Percentiles rank a stretch among this genome's conserved stretches.
Evolutionary conservation across 2,329 filamentous ascomycete genomes (phyloP).

Genomic region (Fusarium sarcochroum): DNA sequence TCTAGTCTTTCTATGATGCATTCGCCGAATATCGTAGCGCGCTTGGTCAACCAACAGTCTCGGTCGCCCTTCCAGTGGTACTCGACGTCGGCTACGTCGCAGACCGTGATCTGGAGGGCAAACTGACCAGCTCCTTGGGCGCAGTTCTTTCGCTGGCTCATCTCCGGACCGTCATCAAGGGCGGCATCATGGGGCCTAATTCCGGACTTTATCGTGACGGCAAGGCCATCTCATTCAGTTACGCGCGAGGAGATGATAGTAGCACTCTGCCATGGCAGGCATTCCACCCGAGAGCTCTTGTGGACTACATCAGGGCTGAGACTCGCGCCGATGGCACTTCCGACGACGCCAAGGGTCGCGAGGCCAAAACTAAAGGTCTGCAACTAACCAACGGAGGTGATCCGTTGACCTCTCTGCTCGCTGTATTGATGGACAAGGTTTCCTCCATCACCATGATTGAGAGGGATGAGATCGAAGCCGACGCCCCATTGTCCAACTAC

Average conservation of each 20-base stretch:
- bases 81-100: conserved; percentile 3
- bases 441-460: conserved; percentile 32
- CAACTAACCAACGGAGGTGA: background rate
- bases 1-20: background rate
- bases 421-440: conserved; percentile 22
- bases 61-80: background rate
- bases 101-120: background rate
- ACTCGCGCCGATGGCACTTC: background rate
- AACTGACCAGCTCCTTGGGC: background rate
- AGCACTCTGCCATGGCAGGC: background rate
- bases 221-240: background rate
- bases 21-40: background rate
- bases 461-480: conserved; percentile 20
- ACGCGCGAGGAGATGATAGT: background rate
- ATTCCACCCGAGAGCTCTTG: background rate
- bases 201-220: conserved; percentile 2
- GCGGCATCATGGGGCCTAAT: background rate
- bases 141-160: background rate
- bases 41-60: background rate
- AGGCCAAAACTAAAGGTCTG: background rate
- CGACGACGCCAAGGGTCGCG: background rate
- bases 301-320: conserved; percentile 1
- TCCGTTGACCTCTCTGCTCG: conserved; percentile 1
- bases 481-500: conserved; percentile 6
- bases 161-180: background rate